These are phyloP conservation scores for Beauveria sp. DNA, from an alignment of 2,329 filamentous ascomycete species.

Conservation along the genomic window DNA sequence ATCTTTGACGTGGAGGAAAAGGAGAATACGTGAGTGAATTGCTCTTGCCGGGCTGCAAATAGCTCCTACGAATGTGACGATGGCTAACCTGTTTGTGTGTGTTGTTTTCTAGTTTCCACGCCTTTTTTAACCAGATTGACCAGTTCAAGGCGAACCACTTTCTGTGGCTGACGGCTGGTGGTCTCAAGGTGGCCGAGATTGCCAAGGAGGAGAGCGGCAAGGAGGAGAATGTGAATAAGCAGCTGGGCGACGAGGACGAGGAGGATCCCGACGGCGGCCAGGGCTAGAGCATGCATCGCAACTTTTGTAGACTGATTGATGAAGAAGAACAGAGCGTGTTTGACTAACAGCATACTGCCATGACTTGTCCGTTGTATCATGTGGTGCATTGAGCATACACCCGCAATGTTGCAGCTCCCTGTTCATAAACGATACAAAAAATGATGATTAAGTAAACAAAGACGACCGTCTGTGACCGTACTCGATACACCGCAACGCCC, in stretches of 20 bases:
- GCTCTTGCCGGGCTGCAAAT: neutral
- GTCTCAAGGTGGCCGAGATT: conserved; percentile 51
- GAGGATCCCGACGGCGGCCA: conserved; percentile 40
- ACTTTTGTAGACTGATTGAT: neutral
- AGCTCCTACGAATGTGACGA: neutral
- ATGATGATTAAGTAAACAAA: neutral
- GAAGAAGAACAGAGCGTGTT: neutral
- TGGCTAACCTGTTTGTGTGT: neutral
- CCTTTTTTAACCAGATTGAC: conserved; percentile 74
- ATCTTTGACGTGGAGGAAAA: conserved; percentile 88
- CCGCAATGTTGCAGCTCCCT: no score
- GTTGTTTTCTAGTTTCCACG: conserved; percentile 51
- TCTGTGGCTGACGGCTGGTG: conserved; percentile 65
- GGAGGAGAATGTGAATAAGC: conserved; percentile 36
- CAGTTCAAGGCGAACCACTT: conserved; percentile 65
- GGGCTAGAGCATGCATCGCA: conserved; percentile 22
- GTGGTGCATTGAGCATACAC: no score
- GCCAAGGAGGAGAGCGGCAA: conserved; percentile 26
- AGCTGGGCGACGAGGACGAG: conserved; percentile 46
- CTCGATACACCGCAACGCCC: neutral
- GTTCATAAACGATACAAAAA: neutral
- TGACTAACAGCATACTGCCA: neutral
- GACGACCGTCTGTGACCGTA: neutral
- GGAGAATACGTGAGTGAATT: conserved; percentile 65
- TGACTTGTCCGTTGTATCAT: no score